Evolutionary conservation across 2,329 filamentous ascomycete species (phyloP), one percentile per base, ranked within the genome.

Genomic region (Pseudophaeomoniella oleicola): DNA sequence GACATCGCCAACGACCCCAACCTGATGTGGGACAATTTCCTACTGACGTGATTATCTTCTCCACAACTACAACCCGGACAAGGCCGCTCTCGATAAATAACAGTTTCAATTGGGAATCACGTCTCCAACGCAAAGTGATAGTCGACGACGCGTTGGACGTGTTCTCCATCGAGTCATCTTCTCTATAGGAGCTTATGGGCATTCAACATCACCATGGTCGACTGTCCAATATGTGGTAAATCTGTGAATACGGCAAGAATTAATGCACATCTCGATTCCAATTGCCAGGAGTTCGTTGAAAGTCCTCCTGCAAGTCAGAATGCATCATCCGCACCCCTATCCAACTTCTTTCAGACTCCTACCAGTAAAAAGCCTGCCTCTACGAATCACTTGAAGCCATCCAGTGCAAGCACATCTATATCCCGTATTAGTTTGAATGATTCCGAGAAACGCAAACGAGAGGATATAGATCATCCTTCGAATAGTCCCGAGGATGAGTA

Each of bases 181-280:
- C n/a, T n/a, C n/a, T n/a, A n/a, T n/a, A n/a, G n/a, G n/a, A n/a
- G n/a, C n/a, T n/a, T n/a, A n/a, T n/a, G n/a, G n/a, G n/a, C n/a
- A n/a, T n/a, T n/a, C n/a, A n/a, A n/a, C n/a, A n/a, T n/a, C n/a
- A 18, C 18, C 14, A 50, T 50, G 67, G 81, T 92, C 47, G 71
- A 75, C 49, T 94, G 86, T 54, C 86, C 86, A 12, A 82, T 87
- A 46, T 94, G 86, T 64, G 68, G 72, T 51, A 79, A 81, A 49
- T 64, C 69, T 38, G 83, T 90, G 49, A 78, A 73, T 45, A 62
- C 78, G 45, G 63, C 64, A 51, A 72, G 80, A 46, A 96, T 96
- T 66, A 96, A 96, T 60, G 69, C 70, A 46, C 88, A 96, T 58
- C 75, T 96, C 53, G 90, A 96, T 61, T 88, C 84, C 18, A 72